A percentile compares a stretch with the other conserved stretches of the same genome.
Conservation (phyloP, 805 yeast genomes). For the Peterozyma xylosa region DNA sequence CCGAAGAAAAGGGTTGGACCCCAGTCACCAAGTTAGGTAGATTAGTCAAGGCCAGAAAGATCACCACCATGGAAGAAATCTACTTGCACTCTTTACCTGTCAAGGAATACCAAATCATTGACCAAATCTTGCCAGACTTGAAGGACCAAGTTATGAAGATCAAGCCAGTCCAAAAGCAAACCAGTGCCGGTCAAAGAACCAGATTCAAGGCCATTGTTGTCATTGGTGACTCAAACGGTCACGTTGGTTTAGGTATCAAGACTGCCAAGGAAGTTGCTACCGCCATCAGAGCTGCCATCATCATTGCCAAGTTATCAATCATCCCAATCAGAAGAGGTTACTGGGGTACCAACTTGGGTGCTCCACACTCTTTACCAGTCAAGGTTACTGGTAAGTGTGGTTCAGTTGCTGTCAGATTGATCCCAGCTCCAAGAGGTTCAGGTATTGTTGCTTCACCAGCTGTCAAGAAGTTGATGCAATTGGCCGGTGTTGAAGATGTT, state of each 20-base stretch:
- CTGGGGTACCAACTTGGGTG: slow-evolving; percentile 99
- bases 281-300: slow-evolving; percentile 99
- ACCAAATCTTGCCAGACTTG: slow-evolving; percentile 89
- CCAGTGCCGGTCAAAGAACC: slow-evolving; percentile 99
- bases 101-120: slow-evolving; percentile 99
- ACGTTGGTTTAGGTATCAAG: slow-evolving; percentile 99
- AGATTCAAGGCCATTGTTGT: slow-evolving; percentile 99
- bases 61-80: slow-evolving; percentile 94
- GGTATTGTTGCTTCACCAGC: slow-evolving; percentile 99
- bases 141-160: slow-evolving; percentile 99
- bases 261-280: slow-evolving; percentile 99
- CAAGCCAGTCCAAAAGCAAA: slow-evolving; percentile 99
- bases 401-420: slow-evolving; percentile 96
- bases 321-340: slow-evolving; percentile 99
- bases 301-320: slow-evolving; percentile 97
- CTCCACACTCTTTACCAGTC: slow-evolving; percentile 97
- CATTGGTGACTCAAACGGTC: slow-evolving; percentile 99
- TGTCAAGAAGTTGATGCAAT: slow-evolving; percentile 96
- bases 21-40: slow-evolving; percentile 99
- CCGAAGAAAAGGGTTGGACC: slow-evolving; percentile 98
- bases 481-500: slow-evolving; percentile 99
- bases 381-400: slow-evolving; percentile 99
- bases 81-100: slow-evolving; percentile 99
- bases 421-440: slow-evolving; percentile 99
- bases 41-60: slow-evolving; percentile 98